Percentiles rank a stretch among this genome's conserved stretches.
Evolutionary conservation across 345 rosid genomes (phyloP).

Genomic region (Populus alba): DNA sequence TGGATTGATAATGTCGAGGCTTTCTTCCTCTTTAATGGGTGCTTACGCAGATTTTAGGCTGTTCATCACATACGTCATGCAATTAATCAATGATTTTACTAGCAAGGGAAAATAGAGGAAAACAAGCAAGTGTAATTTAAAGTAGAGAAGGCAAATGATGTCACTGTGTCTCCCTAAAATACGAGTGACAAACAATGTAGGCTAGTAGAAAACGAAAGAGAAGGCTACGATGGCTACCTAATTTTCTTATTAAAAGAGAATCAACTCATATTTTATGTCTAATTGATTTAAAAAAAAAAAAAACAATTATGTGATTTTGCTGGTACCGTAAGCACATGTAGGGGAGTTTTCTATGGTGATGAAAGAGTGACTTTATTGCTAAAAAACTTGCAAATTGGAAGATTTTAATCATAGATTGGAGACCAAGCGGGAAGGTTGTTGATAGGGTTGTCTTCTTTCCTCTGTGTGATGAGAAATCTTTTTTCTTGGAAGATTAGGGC

Average conservation of each 20-base stretch:
- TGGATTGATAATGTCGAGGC: conserved; percentile 33
- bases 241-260: conserved; percentile 20
- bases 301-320: background rate
- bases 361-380: conserved; percentile 21
- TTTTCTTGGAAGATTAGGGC: background rate
- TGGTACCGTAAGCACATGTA: conserved; percentile 20
- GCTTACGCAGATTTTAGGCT: background rate
- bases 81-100: background rate
- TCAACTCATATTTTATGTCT: conserved; percentile 20
- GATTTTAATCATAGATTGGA: background rate
- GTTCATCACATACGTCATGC: background rate
- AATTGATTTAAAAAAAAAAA: background rate
- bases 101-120: background rate
- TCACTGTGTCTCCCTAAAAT: conserved; percentile 15
- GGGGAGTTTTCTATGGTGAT: background rate
- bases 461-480: background rate
- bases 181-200: background rate
- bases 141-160: conserved; percentile 19
- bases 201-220: background rate
- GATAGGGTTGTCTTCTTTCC: conserved; percentile 12
- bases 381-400: background rate
- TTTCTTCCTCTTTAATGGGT: conserved; percentile 9
- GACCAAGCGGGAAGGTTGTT: conserved; percentile 4
- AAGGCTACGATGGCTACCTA: background rate
- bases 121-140: background rate